Evolutionary conservation across 2,329 filamentous ascomycete species (phyloP).

Genomic region (Hypoxylon sp.): DNA sequence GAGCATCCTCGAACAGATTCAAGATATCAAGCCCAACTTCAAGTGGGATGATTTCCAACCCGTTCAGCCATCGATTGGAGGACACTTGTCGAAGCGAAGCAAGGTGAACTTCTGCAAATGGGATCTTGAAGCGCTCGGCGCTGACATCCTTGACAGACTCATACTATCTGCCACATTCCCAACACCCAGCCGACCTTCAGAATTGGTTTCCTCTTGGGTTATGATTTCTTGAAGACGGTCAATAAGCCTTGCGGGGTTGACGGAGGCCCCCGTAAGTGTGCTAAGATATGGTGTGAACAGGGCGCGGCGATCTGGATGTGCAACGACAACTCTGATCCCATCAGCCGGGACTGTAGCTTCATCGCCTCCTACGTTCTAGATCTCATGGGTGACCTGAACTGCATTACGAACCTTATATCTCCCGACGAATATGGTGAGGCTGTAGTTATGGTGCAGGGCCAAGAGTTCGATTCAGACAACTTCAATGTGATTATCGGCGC

Average conservation of each 20-base stretch:
- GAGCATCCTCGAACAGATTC: conserved; percentile 34
- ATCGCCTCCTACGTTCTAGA: conserved; percentile 26
- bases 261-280: conserved; percentile 31
- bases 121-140: background rate
- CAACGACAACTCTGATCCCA: conserved; percentile 26
- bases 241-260: conserved; percentile 19
- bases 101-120: conserved; percentile 1
- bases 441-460: background rate
- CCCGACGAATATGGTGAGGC: background rate
- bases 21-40: conserved; percentile 32
- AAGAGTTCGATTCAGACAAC: conserved; percentile 26
- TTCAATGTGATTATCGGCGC: conserved; percentile 25
- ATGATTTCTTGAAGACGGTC: conserved; percentile 28
- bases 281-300: conserved; percentile 13
- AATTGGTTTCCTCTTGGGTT: background rate
- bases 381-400: conserved; percentile 19
- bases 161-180: conserved; percentile 29
- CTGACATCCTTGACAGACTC: conserved; percentile 16
- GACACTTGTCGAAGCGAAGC: conserved; percentile 1
- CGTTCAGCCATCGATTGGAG: background rate
- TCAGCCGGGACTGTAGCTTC: conserved; percentile 12
- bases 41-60: conserved; percentile 27
- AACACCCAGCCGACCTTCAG: background rate
- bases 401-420: background rate
- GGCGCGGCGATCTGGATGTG: conserved; percentile 24